Percentiles rank a stretch among this genome's conserved stretches.
Evolutionary conservation across 2,329 filamentous ascomycete genomes (phyloP).

Genomic region (Leptodontidium sp.): DNA sequence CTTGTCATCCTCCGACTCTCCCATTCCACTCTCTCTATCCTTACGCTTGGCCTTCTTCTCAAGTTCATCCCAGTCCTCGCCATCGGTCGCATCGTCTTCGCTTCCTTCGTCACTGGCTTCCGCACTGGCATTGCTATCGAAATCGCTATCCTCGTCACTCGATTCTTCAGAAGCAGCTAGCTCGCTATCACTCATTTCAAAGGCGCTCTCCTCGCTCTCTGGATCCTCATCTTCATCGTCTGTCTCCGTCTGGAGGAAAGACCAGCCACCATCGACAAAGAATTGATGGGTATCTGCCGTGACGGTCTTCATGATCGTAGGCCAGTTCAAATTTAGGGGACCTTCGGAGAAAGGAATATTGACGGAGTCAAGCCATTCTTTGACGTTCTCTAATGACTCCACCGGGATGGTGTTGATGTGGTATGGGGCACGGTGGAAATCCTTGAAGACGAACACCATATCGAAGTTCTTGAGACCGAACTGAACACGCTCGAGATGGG

Average conservation of each 20-base stretch:
- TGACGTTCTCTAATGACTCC: constrained; percentile 91
- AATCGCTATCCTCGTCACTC: constrained; percentile 90
- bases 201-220: constrained; percentile 90
- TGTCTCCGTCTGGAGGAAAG: constrained; percentile 85
- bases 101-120: constrained; percentile 80
- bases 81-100: constrained; percentile 78
- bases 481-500: constrained; percentile 93
- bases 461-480: constrained; percentile 99
- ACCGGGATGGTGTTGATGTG: constrained; percentile 99
- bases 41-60: constrained; percentile 91
- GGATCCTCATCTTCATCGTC: constrained; percentile 82
- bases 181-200: constrained; percentile 89
- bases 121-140: constrained; percentile 86
- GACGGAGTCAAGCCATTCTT: constrained; percentile 96
- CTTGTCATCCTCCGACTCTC: constrained; percentile 80
- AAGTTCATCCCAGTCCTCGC: constrained; percentile 93
- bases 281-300: constrained; percentile 93
- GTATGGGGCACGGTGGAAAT: constrained; percentile 87
- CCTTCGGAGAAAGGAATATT: constrained; percentile 96
- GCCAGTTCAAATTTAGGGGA: constrained; percentile 97
- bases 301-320: constrained; percentile 99
- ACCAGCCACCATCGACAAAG: constrained; percentile 95
- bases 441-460: constrained; percentile 97
- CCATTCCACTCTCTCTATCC: constrained; percentile 69
- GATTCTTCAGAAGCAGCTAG: constrained; percentile 75